Conservation (phyloP, 2,329 filamentous ascomycete species). For the Stagonosporopsis chrysanthemi region DNA sequence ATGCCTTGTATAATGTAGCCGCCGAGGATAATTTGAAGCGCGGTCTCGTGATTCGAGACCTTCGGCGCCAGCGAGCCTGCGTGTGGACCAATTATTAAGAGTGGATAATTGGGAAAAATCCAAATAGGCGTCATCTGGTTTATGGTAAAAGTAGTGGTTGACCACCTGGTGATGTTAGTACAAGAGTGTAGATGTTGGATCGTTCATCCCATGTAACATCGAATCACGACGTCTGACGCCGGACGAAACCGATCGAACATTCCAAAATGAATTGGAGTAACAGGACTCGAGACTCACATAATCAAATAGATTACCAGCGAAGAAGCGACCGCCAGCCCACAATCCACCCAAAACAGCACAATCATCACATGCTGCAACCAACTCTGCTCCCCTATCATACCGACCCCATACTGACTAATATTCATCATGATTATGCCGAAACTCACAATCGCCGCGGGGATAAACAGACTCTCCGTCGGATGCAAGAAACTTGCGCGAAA, state of each 20-base stretch:
- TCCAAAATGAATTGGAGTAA: neutral
- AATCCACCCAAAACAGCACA: constrained; percentile 78
- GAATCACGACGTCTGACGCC: no score
- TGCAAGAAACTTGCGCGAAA: constrained; percentile 76
- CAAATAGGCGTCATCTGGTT: constrained; percentile 74
- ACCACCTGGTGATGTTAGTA: constrained; percentile 59
- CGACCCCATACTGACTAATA: constrained; percentile 74
- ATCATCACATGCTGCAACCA: constrained; percentile 66
- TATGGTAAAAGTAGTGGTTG: constrained; percentile 72
- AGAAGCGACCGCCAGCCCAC: constrained; percentile 69
- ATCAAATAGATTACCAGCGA: constrained; percentile 77
- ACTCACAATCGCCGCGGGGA: constrained; percentile 72
- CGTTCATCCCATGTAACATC: neutral
- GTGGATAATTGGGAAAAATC: constrained; percentile 67
- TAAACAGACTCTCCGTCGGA: constrained; percentile 79
- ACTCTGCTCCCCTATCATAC: constrained; percentile 56
- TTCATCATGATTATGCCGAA: constrained; percentile 71
- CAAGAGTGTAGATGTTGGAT: neutral
- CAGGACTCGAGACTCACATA: constrained; percentile 59
- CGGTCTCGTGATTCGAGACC: constrained; percentile 49
- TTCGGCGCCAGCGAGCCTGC: constrained; percentile 66
- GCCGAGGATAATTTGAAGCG: constrained; percentile 65
- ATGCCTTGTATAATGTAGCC: constrained; percentile 70
- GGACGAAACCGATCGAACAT: neutral
- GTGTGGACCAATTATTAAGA: constrained; percentile 78